Evolutionary conservation across 2,329 filamentous ascomycete species (phyloP), one percentile per base, ranked within the genome.

Genomic region (Ceratocystis lukuohia): DNA sequence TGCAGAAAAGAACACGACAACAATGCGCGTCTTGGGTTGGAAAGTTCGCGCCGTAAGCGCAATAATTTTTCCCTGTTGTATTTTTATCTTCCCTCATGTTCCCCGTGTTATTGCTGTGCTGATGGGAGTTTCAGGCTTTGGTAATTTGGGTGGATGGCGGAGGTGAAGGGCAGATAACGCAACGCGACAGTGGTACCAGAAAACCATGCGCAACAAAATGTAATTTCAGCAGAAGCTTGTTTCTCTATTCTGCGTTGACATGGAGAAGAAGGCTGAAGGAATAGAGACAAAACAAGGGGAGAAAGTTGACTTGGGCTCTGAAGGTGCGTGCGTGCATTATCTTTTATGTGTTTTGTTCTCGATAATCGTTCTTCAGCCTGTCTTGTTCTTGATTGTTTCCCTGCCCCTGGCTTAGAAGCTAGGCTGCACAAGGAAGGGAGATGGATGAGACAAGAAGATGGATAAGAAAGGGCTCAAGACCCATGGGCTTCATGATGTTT

Each of bases 241-340:
- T 53, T 28, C 25, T 25, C 8, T 53, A 17, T 59, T 8, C 1
- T 59, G 17, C 56, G 25, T 37, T 30, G 56, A 17, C 56, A 59
- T 37, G 56, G n/a, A n/a, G 33, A 59, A 59, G 30, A 59, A 37
- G 56, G 56, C 56, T 59, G 56, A 59, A 59, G 56, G 56, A 59
- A 59, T 15, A 28, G 56, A 59, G 56, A 59, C 56, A 59, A 30
- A 59, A 28, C 17, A 59, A 30, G 56, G 56, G 56, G 28, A 28
- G 20, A 15, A 25, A 7, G 25, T 25, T 53, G 48, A 53, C 22
- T 28, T 22, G 12, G 48, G 4, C 48, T 22, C 48, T 10, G 56
- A 7, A 17, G 28, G 25, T 28, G 56, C 33, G 28, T 8, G 25
- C 30, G 25, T 28, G 53, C 25, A 33, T 33, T 33, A 7, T 28